Evolutionary conservation across 2,329 filamentous ascomycete species (phyloP), one percentile per base, ranked within the genome.

Genomic region (Phialophora verrucosa): DNA sequence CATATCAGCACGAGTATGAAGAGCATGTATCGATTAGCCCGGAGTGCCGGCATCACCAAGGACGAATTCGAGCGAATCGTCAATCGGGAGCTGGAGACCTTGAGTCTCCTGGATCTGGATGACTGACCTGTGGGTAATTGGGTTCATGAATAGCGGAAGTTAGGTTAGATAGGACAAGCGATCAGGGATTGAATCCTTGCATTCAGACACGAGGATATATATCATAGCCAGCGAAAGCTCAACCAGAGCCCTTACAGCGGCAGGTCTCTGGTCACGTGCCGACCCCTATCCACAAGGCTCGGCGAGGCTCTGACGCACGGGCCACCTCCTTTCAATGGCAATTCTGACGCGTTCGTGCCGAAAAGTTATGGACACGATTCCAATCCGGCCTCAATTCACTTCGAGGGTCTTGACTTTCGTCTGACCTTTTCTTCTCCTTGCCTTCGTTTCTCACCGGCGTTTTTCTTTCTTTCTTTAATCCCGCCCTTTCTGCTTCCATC

Each of bases 1-100:
- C 87, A 90, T 71, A 87, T 90, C 64, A 82, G 84, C 67, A 86
- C 85, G 1, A 87, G 85, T 70, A 81, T 90, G 71, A 89, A 89
- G 78, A 88, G 85, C 73, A 75, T 90, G 73, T 89, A 86, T 76
- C 82, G 87, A 2, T 75, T 90, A 62, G 87, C 87, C 1, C 83
- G 81, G 71, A 82, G 82, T 29, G 83, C 83, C 2, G 87, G 87
- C 0, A 87, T 90, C 69, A 81, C 84, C 20, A 78, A 84, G 44
- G 78, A 79, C 25, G 87, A 89, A 64, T 90, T 90, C 75, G 83
- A 86, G 74, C 77, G 82, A 29, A 78, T 88, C 56, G 82, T 89
- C n/a, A 79, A 80, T 74, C 83, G 81, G 53, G 87, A 90, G 73
- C 73, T 89, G 72, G 85, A 88, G 58, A 79, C 86, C 25, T 73